Evolutionary conservation across 441 rosid species (phyloP).

Genomic region (Isatis lusitanica): DNA sequence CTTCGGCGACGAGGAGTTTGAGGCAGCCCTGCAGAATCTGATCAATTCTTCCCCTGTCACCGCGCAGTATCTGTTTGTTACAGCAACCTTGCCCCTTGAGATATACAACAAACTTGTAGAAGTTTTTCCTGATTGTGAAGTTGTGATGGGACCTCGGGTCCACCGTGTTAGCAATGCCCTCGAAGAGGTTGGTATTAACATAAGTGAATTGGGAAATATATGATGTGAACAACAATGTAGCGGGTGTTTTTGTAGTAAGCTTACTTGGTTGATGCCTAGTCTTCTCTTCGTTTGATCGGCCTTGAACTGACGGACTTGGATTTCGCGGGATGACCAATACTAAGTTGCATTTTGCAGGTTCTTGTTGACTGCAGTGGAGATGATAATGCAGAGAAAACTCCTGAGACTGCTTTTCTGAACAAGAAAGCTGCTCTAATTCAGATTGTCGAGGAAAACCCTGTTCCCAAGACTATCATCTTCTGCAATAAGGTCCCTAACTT

Average conservation of each 20-base stretch:
- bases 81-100: constrained; percentile 83
- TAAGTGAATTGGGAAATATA: background rate
- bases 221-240: constrained; percentile 3
- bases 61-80: constrained; percentile 80
- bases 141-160: constrained; percentile 88
- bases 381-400: constrained; percentile 52
- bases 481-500: constrained; percentile 67
- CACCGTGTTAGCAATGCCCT: constrained; percentile 79
- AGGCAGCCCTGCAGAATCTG: constrained; percentile 65
- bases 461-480: constrained; percentile 76
- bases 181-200: constrained; percentile 66
- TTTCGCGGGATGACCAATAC: background rate
- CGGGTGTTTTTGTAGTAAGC: background rate
- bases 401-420: constrained; percentile 78
- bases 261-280: constrained; percentile 15
- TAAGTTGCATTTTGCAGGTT: constrained; percentile 48
- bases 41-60: constrained; percentile 72
- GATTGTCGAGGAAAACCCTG: constrained; percentile 62
- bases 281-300: constrained; percentile 2
- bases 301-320: background rate
- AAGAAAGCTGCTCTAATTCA: constrained; percentile 80
- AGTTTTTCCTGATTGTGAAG: constrained; percentile 79
- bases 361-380: constrained; percentile 95
- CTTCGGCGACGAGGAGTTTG: constrained; percentile 78
- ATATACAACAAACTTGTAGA: constrained; percentile 82